Conservation (phyloP, 2,329 filamentous ascomycete species). For the Colletotrichum falcatum region DNA sequence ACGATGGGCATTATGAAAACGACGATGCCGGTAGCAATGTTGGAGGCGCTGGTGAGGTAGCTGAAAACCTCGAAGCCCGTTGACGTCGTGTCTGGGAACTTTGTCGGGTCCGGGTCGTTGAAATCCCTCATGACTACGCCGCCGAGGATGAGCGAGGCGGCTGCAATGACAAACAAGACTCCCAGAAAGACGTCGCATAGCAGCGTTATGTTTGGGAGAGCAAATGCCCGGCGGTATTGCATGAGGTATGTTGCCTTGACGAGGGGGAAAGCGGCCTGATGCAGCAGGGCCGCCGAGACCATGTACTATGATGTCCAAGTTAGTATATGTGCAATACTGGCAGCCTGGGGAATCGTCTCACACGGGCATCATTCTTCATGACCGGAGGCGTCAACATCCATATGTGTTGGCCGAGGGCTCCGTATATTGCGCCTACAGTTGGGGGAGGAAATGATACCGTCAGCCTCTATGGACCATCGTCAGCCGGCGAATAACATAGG, state of each 20-base stretch:
- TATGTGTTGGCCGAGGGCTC: not conserved
- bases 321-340: not conserved
- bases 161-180: not conserved
- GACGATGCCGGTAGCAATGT: constrained; percentile 38
- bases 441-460: not conserved
- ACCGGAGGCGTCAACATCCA: not conserved
- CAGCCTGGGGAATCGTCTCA: not conserved
- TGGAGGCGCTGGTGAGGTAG: constrained; percentile 5
- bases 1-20: constrained; percentile 38
- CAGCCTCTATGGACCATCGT: no score
- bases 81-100: not conserved
- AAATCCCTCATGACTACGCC: not conserved
- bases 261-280: constrained; percentile 46
- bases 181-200: constrained; percentile 28
- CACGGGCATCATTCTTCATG: not conserved
- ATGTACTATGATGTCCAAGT: not conserved
- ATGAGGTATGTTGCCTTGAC: constrained; percentile 52
- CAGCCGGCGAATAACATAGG: no score
- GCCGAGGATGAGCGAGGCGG: constrained; percentile 2
- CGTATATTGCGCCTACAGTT: not conserved
- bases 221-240: constrained; percentile 52
- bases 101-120: not conserved
- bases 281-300: constrained; percentile 45
- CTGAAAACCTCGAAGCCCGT: not conserved
- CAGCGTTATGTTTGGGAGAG: constrained; percentile 5